Percentiles rank a stretch among this genome's conserved stretches.
These are phyloP conservation scores for Herpetomonas tarakana DNA, from an alignment of 208 protist genomes.

Conservation along the genomic window DNA sequence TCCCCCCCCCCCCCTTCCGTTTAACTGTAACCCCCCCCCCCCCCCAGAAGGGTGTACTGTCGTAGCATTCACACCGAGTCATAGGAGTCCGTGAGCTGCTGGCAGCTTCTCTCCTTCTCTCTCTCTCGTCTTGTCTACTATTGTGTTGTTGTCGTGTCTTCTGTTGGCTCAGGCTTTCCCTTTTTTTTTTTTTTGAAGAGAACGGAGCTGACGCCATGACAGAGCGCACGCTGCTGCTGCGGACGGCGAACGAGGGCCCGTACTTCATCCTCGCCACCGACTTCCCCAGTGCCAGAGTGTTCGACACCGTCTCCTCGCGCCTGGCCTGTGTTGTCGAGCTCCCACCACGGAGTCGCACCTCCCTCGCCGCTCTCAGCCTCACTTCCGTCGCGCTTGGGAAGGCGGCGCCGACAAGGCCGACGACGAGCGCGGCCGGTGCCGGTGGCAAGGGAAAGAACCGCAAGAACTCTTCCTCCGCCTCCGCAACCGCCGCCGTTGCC, in stretches of 20 bases:
- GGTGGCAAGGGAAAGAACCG: not conserved
- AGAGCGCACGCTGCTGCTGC: constrained; percentile 67
- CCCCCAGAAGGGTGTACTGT: no score
- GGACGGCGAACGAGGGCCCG: constrained; percentile 33
- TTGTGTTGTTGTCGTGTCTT: no score
- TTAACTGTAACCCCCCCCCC: no score
- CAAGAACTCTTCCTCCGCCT: no score
- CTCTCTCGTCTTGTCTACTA: no score
- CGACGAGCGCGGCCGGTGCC: not conserved
- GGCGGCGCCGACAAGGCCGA: not conserved
- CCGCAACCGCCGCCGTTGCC: constrained; percentile 1
- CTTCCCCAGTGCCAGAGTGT: constrained; percentile 74
- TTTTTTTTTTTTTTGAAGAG: no score
- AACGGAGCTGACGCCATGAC: constrained; percentile 71
- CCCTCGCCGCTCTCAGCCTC: constrained; percentile 51
- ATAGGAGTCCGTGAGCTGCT: no score
- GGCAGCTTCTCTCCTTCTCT: no score
- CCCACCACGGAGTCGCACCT: constrained; percentile 26
- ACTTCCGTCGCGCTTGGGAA: constrained; percentile 54
- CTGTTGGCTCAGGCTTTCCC: no score
- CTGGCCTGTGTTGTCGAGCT: constrained; percentile 55
- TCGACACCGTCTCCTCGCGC: constrained; percentile 52
- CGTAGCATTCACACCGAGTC: no score
- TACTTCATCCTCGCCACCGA: constrained; percentile 79
- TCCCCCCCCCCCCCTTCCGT: no score